Evolutionary conservation across 345 rosid genomes (phyloP), one percentile per base, ranked within the genome.

Genomic region (Camelina hispida): DNA sequence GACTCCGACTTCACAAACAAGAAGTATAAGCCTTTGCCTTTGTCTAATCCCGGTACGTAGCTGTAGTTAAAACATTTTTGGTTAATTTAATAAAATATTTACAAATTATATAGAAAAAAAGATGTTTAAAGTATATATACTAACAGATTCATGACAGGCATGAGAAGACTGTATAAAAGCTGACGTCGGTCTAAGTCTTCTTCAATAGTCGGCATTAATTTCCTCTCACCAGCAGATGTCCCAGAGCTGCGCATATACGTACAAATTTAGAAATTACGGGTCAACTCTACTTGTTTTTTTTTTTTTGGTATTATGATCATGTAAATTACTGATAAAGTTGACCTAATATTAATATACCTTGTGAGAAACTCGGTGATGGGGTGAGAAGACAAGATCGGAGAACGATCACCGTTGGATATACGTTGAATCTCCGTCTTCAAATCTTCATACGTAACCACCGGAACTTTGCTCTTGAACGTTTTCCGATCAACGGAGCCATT

Each of bases 161-260:
- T 88, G 68, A 94, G 89, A 73, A 94, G 95, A 76, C 91, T 90
- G 79, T 87, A 92, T 44, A 94, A 62, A 42, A 77, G 69, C 80
- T 79, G 85, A 42, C 97, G 95, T 43, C 99, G 89, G 48, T 87
- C 91, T 77, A 86, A 52, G 66, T 94, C 99, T 78, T 91, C 96
- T 20, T 83, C 78, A 75, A 87, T 94, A 13, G 96, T 87, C 18
- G 98, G 98, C 95, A 94, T 88, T 78, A 94, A 62, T 78, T 94
- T 94, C 32, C 98, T 88, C 77, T 94, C 98, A 17, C 98, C 97
- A 5, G 95, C 98, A 18, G 98, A 94, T 56, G 98, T 94, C 10
- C 98, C 97, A 60, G 98, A 93, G 75, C 98, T 93, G 80, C 16
- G 48, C 40, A 42, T n/a, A 52, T 55, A 58, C 32, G 57, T 23